phyloP scores from a whole-genome alignment of 805 yeast species.

The Deakozyma indianensis region DNA sequence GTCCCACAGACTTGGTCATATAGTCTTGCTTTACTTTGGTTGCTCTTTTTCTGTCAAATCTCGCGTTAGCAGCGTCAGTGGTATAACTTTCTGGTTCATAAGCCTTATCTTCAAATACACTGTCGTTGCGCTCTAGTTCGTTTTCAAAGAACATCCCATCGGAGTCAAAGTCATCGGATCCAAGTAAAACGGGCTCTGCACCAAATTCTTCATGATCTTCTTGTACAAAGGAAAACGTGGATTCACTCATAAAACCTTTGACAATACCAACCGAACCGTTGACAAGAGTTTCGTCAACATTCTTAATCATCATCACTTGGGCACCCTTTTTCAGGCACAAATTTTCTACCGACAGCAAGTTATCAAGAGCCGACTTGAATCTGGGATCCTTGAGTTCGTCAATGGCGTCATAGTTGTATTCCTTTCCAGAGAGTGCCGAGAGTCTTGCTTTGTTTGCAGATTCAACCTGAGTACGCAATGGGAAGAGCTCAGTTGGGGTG shows the following conservation, averaged over 20 bases:
- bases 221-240: conserved; percentile 8
- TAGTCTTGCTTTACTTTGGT: conserved; percentile 2
- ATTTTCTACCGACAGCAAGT: conserved; percentile 55
- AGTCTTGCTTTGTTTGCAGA: conserved; percentile 48
- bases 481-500: conserved; percentile 77
- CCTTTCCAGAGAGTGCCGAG: conserved; percentile 32
- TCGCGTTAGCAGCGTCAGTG: not conserved
- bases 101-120: conserved; percentile 10
- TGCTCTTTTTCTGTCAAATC: conserved; percentile 3
- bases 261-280: conserved; percentile 87
- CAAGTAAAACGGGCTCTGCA: not conserved
- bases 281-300: conserved; percentile 60
- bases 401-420: conserved; percentile 28
- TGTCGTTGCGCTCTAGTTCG: conserved; percentile 1
- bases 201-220: conserved; percentile 3
- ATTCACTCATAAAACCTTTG: conserved; percentile 32
- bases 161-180: conserved; percentile 8
- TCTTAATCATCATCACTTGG: conserved; percentile 88
- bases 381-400: conserved; percentile 25
- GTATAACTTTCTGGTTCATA: conserved; percentile 6
- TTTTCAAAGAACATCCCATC: conserved; percentile 10
- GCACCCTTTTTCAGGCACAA: conserved; percentile 67
- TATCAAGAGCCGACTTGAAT: conserved; percentile 25
- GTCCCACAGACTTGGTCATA: conserved; percentile 2
- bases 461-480: conserved; percentile 79